phyloP scores from a whole-genome alignment of 352 stramenopile species.

The Phytophthora parvispora region DNA sequence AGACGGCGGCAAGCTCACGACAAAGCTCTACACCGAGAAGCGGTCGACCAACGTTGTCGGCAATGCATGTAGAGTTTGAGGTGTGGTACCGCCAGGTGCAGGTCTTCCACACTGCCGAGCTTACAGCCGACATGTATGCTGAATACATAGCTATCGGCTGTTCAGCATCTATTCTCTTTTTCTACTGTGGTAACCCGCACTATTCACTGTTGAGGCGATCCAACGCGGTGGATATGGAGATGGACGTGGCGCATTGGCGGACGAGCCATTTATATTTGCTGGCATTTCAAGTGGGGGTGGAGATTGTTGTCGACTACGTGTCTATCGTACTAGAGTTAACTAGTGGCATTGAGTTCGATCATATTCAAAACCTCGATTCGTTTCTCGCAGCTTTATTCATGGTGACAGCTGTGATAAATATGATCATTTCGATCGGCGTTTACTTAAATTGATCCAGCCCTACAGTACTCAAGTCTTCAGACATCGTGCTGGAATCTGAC shows the following conservation, averaged over 20 bases:
- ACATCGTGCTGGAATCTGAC: no score
- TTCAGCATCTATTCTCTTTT: conserved; percentile 5
- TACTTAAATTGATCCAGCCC: conserved; percentile 23
- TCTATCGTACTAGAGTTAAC: conserved; percentile 12
- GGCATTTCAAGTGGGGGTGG: conserved; percentile 7
- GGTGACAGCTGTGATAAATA: conserved; percentile 36
- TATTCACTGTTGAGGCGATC: conserved; percentile 1
- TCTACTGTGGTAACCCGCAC: neutral
- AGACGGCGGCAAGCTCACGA: neutral
- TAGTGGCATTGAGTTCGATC: conserved; percentile 22
- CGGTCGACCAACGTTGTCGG: neutral
- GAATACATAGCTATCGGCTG: conserved; percentile 2
- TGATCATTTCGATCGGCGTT: conserved; percentile 30
- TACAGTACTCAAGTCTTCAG: no score
- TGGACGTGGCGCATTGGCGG: neutral
- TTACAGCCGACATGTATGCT: neutral
- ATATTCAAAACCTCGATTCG: conserved; percentile 13
- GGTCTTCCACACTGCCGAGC: neutral
- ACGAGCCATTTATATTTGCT: conserved; percentile 16
- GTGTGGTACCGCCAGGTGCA: neutral
- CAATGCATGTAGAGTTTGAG: neutral
- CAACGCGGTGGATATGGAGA: neutral
- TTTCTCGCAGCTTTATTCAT: conserved; percentile 40
- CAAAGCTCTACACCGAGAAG: neutral
- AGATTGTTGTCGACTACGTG: conserved; percentile 24